Percentiles rank a stretch among this genome's conserved stretches.
These are phyloP conservation scores for Sugiyamaella qingdaonensis DNA, from an alignment of 805 yeast genomes.

Conservation along the genomic window DNA sequence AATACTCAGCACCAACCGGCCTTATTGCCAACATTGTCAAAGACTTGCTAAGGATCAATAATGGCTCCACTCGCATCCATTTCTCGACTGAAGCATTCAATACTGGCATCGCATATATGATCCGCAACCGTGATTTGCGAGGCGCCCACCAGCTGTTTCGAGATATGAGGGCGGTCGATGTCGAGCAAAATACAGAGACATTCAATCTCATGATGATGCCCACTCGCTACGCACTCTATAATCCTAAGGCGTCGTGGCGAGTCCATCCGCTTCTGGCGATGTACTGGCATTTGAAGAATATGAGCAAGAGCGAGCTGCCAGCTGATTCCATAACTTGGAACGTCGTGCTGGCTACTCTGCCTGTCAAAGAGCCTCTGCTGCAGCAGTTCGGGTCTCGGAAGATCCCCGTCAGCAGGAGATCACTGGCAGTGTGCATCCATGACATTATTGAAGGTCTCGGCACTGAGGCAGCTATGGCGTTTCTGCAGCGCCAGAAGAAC, in stretches of 20 bases:
- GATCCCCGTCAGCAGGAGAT: slow-evolving; percentile 16
- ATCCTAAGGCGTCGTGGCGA: slow-evolving; percentile 1
- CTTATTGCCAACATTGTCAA: slow-evolving; percentile 9
- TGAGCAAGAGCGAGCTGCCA: slow-evolving; percentile 13
- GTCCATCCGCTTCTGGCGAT: slow-evolving; percentile 17
- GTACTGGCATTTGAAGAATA: slow-evolving; percentile 7
- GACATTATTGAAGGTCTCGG: slow-evolving; percentile 18
- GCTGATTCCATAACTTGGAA: slow-evolving; percentile 24
- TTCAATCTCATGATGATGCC: slow-evolving; percentile 19
- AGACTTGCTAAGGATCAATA: slow-evolving; percentile 21
- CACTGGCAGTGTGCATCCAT: slow-evolving; percentile 13
- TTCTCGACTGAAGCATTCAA: slow-evolving; percentile 20
- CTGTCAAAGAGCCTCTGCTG: slow-evolving; percentile 5
- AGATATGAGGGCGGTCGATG: slow-evolving; percentile 13
- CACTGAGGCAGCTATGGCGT: slow-evolving; percentile 14
- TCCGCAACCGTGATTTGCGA: slow-evolving; percentile 12
- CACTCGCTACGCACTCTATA: slow-evolving; percentile 1
- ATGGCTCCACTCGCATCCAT: slow-evolving; percentile 11
- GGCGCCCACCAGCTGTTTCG: slow-evolving; percentile 19
- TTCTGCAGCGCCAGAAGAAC: slow-evolving; percentile 10
- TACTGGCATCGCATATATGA: slow-evolving; percentile 20
- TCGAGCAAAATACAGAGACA: slow-evolving; percentile 13
- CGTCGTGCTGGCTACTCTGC: slow-evolving; percentile 13
- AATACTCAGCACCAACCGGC: slow-evolving; percentile 2
- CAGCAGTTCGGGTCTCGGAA: slow-evolving; percentile 5